Percentiles rank a stretch among this genome's conserved stretches.
Conservation (phyloP, 2,329 filamentous ascomycete genomes). For the Shiraia sp. region DNA sequence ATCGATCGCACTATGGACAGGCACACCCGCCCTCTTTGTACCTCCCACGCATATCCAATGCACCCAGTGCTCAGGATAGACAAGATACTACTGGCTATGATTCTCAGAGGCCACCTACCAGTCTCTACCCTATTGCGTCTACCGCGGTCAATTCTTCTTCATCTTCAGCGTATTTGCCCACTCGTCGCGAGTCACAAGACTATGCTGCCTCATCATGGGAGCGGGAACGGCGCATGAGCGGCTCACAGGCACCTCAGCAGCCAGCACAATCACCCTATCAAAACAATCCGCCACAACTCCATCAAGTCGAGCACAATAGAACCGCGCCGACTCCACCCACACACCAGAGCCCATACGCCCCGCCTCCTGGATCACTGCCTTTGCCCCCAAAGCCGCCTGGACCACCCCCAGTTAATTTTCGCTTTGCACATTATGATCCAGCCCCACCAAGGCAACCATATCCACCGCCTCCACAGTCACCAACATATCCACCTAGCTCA, state of each 20-base stretch:
- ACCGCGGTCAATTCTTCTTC: slow-evolving; percentile 18
- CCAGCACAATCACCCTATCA: slow-evolving; percentile 28
- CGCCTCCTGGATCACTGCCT: slow-evolving; percentile 22
- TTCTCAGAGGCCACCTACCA: slow-evolving; percentile 26
- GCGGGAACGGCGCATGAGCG: slow-evolving; percentile 31
- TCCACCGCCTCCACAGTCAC: slow-evolving; percentile 19
- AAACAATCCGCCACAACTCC: slow-evolving; percentile 27
- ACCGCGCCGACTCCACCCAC: slow-evolving; percentile 20
- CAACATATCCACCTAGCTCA: slow-evolving; percentile 24
- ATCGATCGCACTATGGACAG: slow-evolving; percentile 19
- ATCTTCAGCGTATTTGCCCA: slow-evolving; percentile 1
- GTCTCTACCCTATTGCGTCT: slow-evolving; percentile 26
- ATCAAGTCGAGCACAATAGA: slow-evolving; percentile 26
- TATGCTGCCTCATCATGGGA: slow-evolving; percentile 30
- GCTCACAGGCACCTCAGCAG: slow-evolving; percentile 29
- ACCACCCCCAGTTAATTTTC: slow-evolving; percentile 34
- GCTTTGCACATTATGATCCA: slow-evolving; percentile 44
- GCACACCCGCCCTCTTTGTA: not conserved
- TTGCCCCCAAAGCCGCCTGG: slow-evolving; percentile 38
- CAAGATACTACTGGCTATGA: slow-evolving; percentile 25
- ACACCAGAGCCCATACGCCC: slow-evolving; percentile 40
- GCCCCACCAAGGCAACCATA: slow-evolving; percentile 27
- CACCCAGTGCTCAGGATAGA: slow-evolving; percentile 18
- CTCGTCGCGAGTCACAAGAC: slow-evolving; percentile 32
- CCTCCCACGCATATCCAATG: slow-evolving; percentile 2